Base-by-base conservation (phyloP, 108 stramenopile species). In the Cyclotella choctawhatcheeana region DNA sequence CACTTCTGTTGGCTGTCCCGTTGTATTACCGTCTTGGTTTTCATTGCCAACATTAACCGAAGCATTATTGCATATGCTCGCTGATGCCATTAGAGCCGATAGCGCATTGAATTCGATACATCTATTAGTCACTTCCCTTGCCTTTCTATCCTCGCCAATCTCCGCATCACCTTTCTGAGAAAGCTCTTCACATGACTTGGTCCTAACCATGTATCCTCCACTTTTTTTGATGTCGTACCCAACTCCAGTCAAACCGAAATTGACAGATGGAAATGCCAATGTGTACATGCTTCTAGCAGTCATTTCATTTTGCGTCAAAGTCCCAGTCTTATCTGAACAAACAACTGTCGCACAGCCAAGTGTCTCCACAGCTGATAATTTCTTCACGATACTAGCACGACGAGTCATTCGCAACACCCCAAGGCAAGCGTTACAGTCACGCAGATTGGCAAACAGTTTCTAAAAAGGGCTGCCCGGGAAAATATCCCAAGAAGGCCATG, bases 261-360 rank as follows among this genome's bases (percentile, higher is more conserved):
- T 74, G n/a, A 66, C 25, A 10, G 71, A 32, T 18, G 90, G 92
- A 81, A 77, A 92, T 17, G 93, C 93, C 68, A 89, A 67, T 2
- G 73, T 73, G 33, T 79, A 94, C 21, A 88, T 65, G 45, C 80
- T 77, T 29, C 93, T 58, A 0, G 84, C 85, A 7, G 91, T 92
- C 99, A 99, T 99, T 85, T 97, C 93, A 83, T 98, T 98, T 67
- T 95, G 91, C 10, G 99, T 99, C 44, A 99, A 79, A 1, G 98
- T 98, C 0, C 99, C 99, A 2, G 99, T 99, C 86, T 99, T 98
- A 84, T 99, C 99, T 3, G 93, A 91, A 33, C 91, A 92, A 44
- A 99, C 84, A 1, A 97, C 92, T 0, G 97, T 95, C 0, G 95
- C 88, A 80, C 97, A 98, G 12, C 98, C 98, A 61, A 98, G 79